Evolutionary conservation across 805 yeast genomes (phyloP).

Genomic region (Saturnispora sekii): DNA sequence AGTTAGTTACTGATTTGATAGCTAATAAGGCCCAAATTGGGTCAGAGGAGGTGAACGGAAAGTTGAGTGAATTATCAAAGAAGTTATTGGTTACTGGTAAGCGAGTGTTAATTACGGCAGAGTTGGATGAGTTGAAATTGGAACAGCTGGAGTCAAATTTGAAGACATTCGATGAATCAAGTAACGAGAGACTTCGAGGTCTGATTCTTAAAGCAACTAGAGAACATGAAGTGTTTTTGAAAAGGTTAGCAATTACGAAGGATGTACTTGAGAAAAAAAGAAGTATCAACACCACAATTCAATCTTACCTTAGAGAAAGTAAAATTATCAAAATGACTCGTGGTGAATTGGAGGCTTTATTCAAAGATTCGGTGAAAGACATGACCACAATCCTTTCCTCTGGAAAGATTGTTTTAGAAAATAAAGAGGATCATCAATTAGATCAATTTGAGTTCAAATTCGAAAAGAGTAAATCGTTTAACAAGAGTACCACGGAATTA

Average conservation of each 20-base stretch:
- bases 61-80: constrained; percentile 9
- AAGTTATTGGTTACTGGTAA: background rate
- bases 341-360: constrained; percentile 19
- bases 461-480: constrained; percentile 14
- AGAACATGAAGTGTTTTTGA: constrained; percentile 15
- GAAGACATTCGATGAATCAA: constrained; percentile 14
- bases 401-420: constrained; percentile 16
- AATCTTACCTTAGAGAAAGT: constrained; percentile 16
- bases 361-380: constrained; percentile 21
- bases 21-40: constrained; percentile 13
- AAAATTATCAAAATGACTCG: constrained; percentile 17
- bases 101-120: constrained; percentile 1
- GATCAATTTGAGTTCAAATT: constrained; percentile 19
- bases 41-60: constrained; percentile 12
- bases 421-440: constrained; percentile 10
- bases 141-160: constrained; percentile 15
- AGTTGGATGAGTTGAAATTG: constrained; percentile 11
- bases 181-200: constrained; percentile 14
- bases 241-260: constrained; percentile 16
- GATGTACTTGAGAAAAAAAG: constrained; percentile 19
- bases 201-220: constrained; percentile 16
- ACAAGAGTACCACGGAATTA: constrained; percentile 16
- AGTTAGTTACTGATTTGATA: constrained; percentile 12
- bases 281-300: constrained; percentile 19
- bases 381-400: constrained; percentile 15